Conservation (phyloP, 2,329 filamentous ascomycete genomes). For the Colletotrichum abscissum region DNA sequence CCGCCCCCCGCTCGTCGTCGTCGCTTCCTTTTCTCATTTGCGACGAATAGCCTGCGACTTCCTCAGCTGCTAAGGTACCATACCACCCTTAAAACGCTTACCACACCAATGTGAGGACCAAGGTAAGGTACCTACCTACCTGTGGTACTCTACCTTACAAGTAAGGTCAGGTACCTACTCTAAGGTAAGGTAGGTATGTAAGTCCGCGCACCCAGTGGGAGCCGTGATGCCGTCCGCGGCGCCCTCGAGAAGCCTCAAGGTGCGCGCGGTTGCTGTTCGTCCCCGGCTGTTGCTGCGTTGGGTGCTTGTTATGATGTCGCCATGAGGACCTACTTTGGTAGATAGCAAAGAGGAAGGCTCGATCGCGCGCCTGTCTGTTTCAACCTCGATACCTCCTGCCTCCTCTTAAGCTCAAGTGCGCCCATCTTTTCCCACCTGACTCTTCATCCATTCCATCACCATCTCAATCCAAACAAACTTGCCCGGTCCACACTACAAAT, state of each 20-base stretch:
- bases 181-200: not conserved
- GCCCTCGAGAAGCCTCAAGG: conserved; percentile 6
- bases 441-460: conserved; percentile 15
- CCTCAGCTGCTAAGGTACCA: not conserved
- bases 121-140: not conserved
- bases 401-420: conserved; percentile 1
- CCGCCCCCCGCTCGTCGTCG: not conserved
- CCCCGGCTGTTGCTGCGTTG: conserved; percentile 18
- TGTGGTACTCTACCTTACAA: too few species aligned
- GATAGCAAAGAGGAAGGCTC: not conserved
- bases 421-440: conserved; percentile 1
- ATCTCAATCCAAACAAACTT: conserved; percentile 5
- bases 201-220: conserved; percentile 11
- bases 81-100: not conserved
- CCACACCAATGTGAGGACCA: not conserved
- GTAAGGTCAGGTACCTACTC: too few species aligned
- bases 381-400: not conserved
- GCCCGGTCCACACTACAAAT: not conserved
- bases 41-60: conserved; percentile 12
- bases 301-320: conserved; percentile 25
- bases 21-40: conserved; percentile 22
- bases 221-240: conserved; percentile 12
- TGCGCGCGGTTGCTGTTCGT: conserved; percentile 13
- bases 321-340: not conserved
- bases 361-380: conserved; percentile 6